Conservation (phyloP, 805 yeast genomes). For the Candida cerambycidarum region DNA sequence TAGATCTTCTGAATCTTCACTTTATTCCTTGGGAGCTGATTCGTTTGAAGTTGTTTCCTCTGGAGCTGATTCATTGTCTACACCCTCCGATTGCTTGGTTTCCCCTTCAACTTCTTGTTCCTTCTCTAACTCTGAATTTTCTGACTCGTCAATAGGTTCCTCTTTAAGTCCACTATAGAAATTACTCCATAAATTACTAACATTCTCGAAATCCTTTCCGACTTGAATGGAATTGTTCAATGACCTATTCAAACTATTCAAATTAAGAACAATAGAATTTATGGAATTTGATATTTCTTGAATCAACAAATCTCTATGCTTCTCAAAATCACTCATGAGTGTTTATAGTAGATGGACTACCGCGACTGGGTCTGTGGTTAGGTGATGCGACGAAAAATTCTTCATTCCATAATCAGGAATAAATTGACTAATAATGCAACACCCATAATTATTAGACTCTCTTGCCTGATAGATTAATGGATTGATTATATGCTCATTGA, state of each 20-base stretch:
- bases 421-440: constrained; percentile 15
- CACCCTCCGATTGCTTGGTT: not conserved
- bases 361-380: not conserved
- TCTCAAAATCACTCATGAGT: constrained; percentile 43
- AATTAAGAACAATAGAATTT: constrained; percentile 63
- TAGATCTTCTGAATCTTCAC: too few species aligned
- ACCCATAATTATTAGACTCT: constrained; percentile 28
- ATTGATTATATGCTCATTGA: not conserved
- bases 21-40: too few species aligned
- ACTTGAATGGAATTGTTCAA: constrained; percentile 67
- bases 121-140: constrained; percentile 3
- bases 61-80: not conserved
- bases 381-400: not conserved
- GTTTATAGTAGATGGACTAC: not conserved
- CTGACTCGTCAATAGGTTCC: not conserved
- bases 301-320: constrained; percentile 57
- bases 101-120: constrained; percentile 2
- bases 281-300: constrained; percentile 56
- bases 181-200: constrained; percentile 66
- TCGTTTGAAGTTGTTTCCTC: not conserved
- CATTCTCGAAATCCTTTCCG: constrained; percentile 73
- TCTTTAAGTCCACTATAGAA: constrained; percentile 57
- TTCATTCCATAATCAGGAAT: constrained; percentile 8
- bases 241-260: constrained; percentile 66
- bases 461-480: constrained; percentile 26